phyloP scores from a whole-genome alignment of 176 grass and related monocot genomes.

The Cenchrus americanus region DNA sequence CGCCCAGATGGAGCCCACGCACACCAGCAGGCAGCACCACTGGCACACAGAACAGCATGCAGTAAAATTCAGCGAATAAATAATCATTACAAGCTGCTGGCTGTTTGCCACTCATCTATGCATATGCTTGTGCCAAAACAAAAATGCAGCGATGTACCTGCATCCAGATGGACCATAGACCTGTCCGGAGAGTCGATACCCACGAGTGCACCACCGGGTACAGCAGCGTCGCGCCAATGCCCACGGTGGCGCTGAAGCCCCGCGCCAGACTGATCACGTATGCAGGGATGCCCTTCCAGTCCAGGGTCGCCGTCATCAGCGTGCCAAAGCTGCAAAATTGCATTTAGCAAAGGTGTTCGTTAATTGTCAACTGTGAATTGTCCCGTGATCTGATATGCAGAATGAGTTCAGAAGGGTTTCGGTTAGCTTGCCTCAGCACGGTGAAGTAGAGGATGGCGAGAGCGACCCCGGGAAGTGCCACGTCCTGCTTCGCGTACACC shows the following conservation, averaged over 20 bases:
- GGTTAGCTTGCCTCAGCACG: constrained; percentile 62
- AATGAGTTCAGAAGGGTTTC: neutral
- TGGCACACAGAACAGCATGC: neutral
- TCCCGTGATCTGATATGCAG: neutral
- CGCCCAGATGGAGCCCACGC: constrained; percentile 73
- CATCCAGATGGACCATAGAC: constrained; percentile 88
- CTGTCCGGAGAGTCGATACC: constrained; percentile 74
- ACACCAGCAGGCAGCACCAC: constrained; percentile 83
- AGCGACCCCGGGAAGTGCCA: constrained; percentile 77
- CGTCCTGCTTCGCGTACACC: constrained; percentile 74
- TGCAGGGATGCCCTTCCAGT: constrained; percentile 87
- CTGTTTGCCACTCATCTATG: neutral
- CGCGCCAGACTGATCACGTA: constrained; percentile 80
- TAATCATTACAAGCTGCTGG: neutral
- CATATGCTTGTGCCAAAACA: neutral
- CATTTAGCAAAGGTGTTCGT: neutral
- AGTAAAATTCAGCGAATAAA: neutral
- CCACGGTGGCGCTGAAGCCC: constrained; percentile 67
- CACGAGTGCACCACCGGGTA: constrained; percentile 68
- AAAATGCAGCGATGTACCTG: neutral
- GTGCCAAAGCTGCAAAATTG: constrained; percentile 69
- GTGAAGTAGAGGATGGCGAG: constrained; percentile 86
- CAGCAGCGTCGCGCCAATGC: constrained; percentile 74
- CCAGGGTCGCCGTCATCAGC: constrained; percentile 84
- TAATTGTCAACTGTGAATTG: neutral